Conservation (phyloP, 2,329 filamentous ascomycete species). For the Diaporthe helianthi region DNA sequence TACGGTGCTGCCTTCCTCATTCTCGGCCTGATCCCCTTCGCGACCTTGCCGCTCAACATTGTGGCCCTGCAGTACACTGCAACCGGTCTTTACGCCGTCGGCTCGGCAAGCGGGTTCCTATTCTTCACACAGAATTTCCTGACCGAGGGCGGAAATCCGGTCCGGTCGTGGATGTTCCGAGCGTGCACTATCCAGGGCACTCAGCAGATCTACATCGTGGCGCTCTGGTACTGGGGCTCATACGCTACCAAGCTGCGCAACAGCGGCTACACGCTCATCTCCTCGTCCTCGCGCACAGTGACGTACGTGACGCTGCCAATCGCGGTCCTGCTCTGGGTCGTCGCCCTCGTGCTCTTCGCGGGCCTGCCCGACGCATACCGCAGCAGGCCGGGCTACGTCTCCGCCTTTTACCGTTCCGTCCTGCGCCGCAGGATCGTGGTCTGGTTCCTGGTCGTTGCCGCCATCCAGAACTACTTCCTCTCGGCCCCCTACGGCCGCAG, state of each 20-base stretch:
- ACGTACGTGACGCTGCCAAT: conserved; percentile 60
- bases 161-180: conserved; percentile 72
- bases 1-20: conserved; percentile 69
- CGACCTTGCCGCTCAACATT: conserved; percentile 45
- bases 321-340: conserved; percentile 61
- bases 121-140: conserved; percentile 74
- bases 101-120: conserved; percentile 67
- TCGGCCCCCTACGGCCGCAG: conserved; percentile 71
- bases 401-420: conserved; percentile 69
- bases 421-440: conserved; percentile 69
- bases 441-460: conserved; percentile 70
- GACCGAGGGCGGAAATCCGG: conserved; percentile 63
- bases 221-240: conserved; percentile 71
- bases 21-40: conserved; percentile 67
- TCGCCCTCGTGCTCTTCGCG: conserved; percentile 62
- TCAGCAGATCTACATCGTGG: conserved; percentile 70
- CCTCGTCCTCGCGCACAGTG: conserved; percentile 42
- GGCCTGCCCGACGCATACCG: conserved; percentile 74
- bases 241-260: conserved; percentile 50
- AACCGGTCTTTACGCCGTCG: conserved; percentile 66
- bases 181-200: conserved; percentile 73
- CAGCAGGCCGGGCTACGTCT: conserved; percentile 67
- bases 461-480: conserved; percentile 73
- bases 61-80: conserved; percentile 63
- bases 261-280: conserved; percentile 44